phyloP scores from a whole-genome alignment of 139 green algal species.

The Mesotaenium endlicherianum region DNA sequence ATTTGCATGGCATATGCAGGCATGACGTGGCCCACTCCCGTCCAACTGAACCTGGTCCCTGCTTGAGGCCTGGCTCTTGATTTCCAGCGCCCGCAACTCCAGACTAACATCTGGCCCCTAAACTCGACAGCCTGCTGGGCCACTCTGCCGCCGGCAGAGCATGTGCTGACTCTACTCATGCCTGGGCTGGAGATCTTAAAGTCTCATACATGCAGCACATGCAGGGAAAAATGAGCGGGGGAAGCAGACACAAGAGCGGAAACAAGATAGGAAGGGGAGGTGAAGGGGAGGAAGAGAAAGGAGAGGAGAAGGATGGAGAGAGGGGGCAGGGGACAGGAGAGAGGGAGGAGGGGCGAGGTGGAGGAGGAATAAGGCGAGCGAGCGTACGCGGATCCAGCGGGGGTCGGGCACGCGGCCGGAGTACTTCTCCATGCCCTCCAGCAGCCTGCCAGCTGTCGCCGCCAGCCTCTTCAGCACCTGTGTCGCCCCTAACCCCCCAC shows the following conservation, averaged over 20 bases:
- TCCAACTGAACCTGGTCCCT: too few relatives aligned
- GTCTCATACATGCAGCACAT: too few relatives aligned
- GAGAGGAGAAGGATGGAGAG: not conserved
- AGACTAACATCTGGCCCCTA: too few relatives aligned
- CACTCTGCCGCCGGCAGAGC: too few relatives aligned
- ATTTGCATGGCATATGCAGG: too few relatives aligned
- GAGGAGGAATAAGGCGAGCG: not conserved
- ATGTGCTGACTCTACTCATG: too few relatives aligned
- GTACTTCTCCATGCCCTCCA: not conserved
- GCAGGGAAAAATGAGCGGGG: too few relatives aligned
- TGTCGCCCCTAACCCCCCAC: not conserved
- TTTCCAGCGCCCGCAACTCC: too few relatives aligned
- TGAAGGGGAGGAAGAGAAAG: not conserved
- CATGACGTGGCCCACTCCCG: too few relatives aligned
- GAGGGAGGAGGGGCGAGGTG: not conserved
- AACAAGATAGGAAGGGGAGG: not conserved
- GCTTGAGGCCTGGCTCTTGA: too few relatives aligned
- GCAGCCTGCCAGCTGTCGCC: not conserved
- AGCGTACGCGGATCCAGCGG: not conserved
- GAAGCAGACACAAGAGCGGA: not conserved
- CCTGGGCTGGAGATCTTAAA: too few relatives aligned
- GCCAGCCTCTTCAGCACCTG: conserved; percentile 6
- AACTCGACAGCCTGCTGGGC: too few relatives aligned
- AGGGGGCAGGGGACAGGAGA: not conserved
- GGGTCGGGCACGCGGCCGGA: not conserved